Evolutionary conservation across 2,329 filamentous ascomycete genomes (phyloP), one percentile per base, ranked within the genome.

Genomic region (Aspergillus texensis): DNA sequence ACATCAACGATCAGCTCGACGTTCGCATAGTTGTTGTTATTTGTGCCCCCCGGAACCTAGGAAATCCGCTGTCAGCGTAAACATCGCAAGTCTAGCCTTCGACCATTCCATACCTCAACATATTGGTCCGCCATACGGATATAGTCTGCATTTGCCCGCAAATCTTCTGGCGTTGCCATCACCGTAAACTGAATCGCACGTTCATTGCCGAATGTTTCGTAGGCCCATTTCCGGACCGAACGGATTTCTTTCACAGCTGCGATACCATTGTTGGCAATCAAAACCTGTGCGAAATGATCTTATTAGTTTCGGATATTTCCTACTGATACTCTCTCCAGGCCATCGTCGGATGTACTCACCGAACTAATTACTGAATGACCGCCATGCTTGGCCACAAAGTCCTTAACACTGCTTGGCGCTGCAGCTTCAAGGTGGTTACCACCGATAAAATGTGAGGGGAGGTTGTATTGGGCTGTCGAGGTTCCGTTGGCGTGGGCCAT

Each of bases 1-100:
- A 99, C 89, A 83, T 99, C 95, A 70, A 99, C 95, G 80, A 99
- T 99, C 78, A 99, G 86, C 84, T 99, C 95, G 65, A 99, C 95
- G 79, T 99, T 99, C 82, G 95, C 95, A 82, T 99, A 99, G 82
- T 99, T 99, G 89, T 99, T 97, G 87, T 99, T 99, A 85, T 99
- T 99, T 67, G 95, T 99, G 77, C 95, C 95, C 76, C 95, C 95
- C 39, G 95, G 95, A 66, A 99, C 94, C 85, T 86, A 73, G 66
- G 32, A 28, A 34, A 3, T 12, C 21, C 48, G 19, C n/a, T 34
- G 32, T 60, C 52, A 60, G 26, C 30, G 16, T 19, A 46, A n/a
- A 19, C 43, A 26, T 43, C 24, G 39, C 28, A 26, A 24, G n/a
- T 28, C 6, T 21, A 50, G 30, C 32, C 24, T 19, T 45, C 26